Base-by-base conservation (phyloP, 192 early-diverging fungal species). In the Linnemannia elongata region DNA sequence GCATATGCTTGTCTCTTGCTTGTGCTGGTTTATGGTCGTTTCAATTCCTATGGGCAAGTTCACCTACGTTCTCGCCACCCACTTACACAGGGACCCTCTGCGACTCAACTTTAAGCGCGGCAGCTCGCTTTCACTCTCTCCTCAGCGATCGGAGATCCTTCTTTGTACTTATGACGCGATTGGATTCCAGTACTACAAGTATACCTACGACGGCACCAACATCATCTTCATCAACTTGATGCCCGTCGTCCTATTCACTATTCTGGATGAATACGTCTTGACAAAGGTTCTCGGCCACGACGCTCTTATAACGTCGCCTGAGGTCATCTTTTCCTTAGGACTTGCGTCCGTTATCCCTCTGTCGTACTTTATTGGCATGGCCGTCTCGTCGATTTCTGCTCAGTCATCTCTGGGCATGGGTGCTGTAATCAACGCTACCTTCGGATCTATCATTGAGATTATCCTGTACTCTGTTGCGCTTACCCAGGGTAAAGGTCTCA, bases 281-380 rank as follows among this genome's bases (percentile, higher is more conserved):
- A 90, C 90, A 74, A 44, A 76, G n/a, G 20, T 74, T 36, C 54
- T 87, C 36, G 69, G 74, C 13, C 80, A 81, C 36, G 90, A 89
- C 89, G 57, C 77, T 22, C 44, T 80, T 36, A 24, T 88, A 2
- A 83, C 85, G 18, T 80, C 87, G 12, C 76, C 87, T 3, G 78
- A 66, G 20, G 92, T 97, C 41, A 93, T 98, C 52, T 95, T 95
- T 74, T 78, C 90, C 7, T 80, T 95, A 63, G 93, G 93, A 41
- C 90, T 99, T 54, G 88, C 95, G 36, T 96, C 96, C 15, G 96
- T 97, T 8, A 93, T 99, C 20, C 98, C 98, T 9, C 88, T 98
- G 20, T 95, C 97, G 18, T 99, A 98, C 88, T 97, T 99, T 88
- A 99, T 99, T 88, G 98, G 98, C 17, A 97, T 96, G 94, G 96